These are phyloP conservation scores for Paramecium primaurelia DNA, from an alignment of 73 alveolate species.

Conservation along the genomic window DNA sequence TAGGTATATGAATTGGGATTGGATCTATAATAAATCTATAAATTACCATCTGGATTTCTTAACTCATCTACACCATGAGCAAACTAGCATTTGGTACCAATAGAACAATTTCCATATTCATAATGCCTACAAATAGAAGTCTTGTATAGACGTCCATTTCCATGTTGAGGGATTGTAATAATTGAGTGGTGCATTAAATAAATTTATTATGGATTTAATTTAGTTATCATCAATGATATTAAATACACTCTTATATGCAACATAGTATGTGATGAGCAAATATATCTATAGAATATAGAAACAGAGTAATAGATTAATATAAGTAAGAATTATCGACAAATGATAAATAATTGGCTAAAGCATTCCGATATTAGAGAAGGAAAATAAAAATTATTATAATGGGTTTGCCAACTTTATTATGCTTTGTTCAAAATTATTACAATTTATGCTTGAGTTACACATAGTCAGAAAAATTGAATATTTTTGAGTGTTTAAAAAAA, in stretches of 20 bases:
- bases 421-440: background rate
- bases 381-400: constrained; percentile 4
- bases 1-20: background rate
- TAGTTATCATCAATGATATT: background rate
- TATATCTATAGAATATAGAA: constrained; percentile 20
- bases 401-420: background rate
- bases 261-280: background rate
- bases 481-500: background rate
- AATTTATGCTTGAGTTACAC: background rate
- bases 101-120: constrained; percentile 61
- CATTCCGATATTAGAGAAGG: background rate
- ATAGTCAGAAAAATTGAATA: background rate
- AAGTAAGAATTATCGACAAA: background rate
- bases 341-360: background rate
- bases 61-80: constrained; percentile 66
- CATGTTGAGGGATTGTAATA: constrained; percentile 33
- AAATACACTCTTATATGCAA: constrained; percentile 11
- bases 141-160: constrained; percentile 59
- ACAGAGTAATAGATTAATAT: background rate
- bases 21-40: background rate
- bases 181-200: constrained; percentile 32
- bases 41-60: constrained; percentile 36
- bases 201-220: constrained; percentile 33
- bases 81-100: constrained; percentile 59
- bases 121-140: constrained; percentile 62